Conservation (phyloP, 2,329 filamentous ascomycete species). For the Cladophialophora immunda region DNA sequence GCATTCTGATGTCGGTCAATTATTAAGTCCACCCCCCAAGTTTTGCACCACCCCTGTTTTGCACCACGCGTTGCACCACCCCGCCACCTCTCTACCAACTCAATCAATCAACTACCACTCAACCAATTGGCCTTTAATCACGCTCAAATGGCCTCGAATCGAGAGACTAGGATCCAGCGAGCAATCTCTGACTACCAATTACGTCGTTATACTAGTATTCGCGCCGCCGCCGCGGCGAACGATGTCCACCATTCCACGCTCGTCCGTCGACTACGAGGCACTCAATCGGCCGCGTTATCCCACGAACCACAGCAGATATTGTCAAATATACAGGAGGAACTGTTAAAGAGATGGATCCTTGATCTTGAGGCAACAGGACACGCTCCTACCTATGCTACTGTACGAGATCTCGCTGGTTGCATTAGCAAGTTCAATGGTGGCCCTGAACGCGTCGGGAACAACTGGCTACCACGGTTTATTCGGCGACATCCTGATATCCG, state of each 20-base stretch:
- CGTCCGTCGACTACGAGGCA: slow-evolving; percentile 9
- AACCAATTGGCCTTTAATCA: background rate
- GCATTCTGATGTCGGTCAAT: no score
- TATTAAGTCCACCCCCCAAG: background rate
- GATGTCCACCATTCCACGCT: slow-evolving; percentile 14
- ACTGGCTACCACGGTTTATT: slow-evolving; percentile 37
- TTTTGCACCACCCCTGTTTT: background rate
- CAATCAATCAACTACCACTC: background rate
- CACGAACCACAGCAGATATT: slow-evolving; percentile 24
- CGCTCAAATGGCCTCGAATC: slow-evolving; percentile 13
- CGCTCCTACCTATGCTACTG: slow-evolving; percentile 12
- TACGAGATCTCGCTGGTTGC: slow-evolving; percentile 20
- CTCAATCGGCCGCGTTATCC: background rate
- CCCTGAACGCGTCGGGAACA: slow-evolving; percentile 24
- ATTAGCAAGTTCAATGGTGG: slow-evolving; percentile 1
- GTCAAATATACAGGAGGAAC: slow-evolving; percentile 19
- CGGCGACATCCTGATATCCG: slow-evolving; percentile 39
- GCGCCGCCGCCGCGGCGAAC: slow-evolving; percentile 13
- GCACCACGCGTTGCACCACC: slow-evolving; percentile 8
- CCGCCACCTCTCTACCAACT: background rate
- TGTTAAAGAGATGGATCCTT: slow-evolving; percentile 29
- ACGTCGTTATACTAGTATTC: slow-evolving; percentile 15
- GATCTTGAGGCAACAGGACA: slow-evolving; percentile 26
- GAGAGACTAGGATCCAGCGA: slow-evolving; percentile 12
- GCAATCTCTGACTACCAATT: background rate